Base-by-base conservation (phyloP, 1,284 basidiomycete genomes). In the Ceratobasidium sp. region DNA sequence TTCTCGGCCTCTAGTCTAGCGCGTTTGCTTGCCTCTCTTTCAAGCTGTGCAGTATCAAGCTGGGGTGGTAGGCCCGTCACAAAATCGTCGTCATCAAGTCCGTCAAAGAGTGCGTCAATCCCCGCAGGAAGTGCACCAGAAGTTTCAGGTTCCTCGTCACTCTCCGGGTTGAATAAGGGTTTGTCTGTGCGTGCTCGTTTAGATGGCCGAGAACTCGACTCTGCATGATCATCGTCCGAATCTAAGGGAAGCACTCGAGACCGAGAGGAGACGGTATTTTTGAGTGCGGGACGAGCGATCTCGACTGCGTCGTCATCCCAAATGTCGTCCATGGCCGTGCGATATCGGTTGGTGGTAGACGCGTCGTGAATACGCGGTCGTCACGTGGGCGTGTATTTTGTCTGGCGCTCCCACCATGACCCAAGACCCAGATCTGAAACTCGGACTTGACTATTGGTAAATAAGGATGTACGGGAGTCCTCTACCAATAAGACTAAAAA, bases 381-480 rank as follows among this genome's bases (percentile, higher is more conserved):
- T 61, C 58, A 71, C 62, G 69, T 75, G 50, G 39, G 70, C 65
- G 60, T 57, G 65, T 75, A 34, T n/a, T 26, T 36, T 53, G 8
- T 34, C 14, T 23, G 21, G 62, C 62, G 45, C 62, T 65, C 34
- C n/a, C 36, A 21, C 50, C 34, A 65, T 65, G 62, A 12, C 62
- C 34, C 85, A 76, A 9, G 78, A 83, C 36, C 82, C 85, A 4
- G 83, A 89, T 74, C 81, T 92, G 21, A 78, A 88, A 73, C 85
- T 88, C 50, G 91, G 93, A 30, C 87, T 94, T 57, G 82, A 86
- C 32, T 94, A 93, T 78, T 95, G 93, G 93, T 52, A 23, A 28
- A 23, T 9, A 9, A 9, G 8, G n/a, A 23, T 10, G n/a, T n/a
- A n/a, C n/a, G n/a, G n/a, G n/a, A n/a, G n/a, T n/a, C n/a, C n/a